Conservation (phyloP, 2,329 filamentous ascomycete genomes). For the Aspergillus ibericus region DNA sequence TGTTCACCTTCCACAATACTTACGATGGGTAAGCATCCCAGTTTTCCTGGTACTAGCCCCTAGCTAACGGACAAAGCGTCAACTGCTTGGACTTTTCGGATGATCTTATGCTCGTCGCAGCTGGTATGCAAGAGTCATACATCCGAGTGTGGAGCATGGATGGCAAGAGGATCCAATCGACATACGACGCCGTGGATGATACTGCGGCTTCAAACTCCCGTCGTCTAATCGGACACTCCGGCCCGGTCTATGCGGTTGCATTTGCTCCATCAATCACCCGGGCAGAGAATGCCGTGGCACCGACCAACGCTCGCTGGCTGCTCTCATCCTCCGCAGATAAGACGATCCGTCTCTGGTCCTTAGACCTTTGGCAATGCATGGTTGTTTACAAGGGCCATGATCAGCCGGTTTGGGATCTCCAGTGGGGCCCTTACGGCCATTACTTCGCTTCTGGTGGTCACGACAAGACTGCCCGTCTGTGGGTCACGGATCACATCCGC, state of each 20-base stretch:
- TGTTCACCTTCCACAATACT: slow-evolving; percentile 98
- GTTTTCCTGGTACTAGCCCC: background rate
- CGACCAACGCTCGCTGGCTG: slow-evolving; percentile 69
- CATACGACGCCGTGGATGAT: slow-evolving; percentile 59
- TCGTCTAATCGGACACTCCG: slow-evolving; percentile 81
- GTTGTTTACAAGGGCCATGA: slow-evolving; percentile 94
- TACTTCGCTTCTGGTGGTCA: slow-evolving; percentile 88
- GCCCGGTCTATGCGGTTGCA: slow-evolving; percentile 81
- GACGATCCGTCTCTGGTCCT: slow-evolving; percentile 86
- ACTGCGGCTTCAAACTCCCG: slow-evolving; percentile 70
- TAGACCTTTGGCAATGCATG: slow-evolving; percentile 88
- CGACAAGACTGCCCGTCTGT: slow-evolving; percentile 87
- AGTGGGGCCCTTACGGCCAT: slow-evolving; percentile 90
- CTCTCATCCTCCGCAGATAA: slow-evolving; percentile 86
- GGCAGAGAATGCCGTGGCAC: slow-evolving; percentile 51
- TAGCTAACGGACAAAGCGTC: slow-evolving; percentile 55
- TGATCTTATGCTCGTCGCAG: slow-evolving; percentile 82
- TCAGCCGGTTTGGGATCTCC: slow-evolving; percentile 81
- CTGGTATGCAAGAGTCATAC: slow-evolving; percentile 89
- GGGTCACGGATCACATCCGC: slow-evolving; percentile 89
- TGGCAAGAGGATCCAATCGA: slow-evolving; percentile 74
- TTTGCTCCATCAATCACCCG: slow-evolving; percentile 72
- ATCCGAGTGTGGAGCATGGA: slow-evolving; percentile 93
- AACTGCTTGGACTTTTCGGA: slow-evolving; percentile 96
- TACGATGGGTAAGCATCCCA: slow-evolving; percentile 69